phyloP scores from a whole-genome alignment of 805 yeast genomes.

The Candida alai region DNA sequence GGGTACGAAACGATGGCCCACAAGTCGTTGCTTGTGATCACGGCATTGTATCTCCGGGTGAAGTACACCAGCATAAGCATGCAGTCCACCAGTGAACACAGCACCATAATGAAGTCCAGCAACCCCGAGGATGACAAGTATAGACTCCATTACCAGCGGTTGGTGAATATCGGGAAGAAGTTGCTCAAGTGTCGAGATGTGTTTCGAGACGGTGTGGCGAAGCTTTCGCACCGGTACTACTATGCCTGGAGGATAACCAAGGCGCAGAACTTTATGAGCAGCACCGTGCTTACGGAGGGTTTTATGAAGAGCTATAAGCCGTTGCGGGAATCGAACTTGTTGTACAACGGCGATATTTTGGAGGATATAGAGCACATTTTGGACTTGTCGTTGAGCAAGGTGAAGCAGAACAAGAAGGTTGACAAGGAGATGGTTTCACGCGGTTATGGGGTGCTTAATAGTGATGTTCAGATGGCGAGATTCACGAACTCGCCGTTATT shows the following conservation, averaged over 20 bases:
- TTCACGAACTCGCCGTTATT: conserved; percentile 1
- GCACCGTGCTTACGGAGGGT: conserved; percentile 27
- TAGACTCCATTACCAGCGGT: conserved; percentile 7
- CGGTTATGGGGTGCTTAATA: background rate
- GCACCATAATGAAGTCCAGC: conserved; percentile 3
- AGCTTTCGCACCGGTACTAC: conserved; percentile 53
- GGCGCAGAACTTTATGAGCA: conserved; percentile 44
- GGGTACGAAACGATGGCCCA: conserved; percentile 24
- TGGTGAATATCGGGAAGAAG: conserved; percentile 10
- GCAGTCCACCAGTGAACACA: conserved; percentile 12
- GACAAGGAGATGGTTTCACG: background rate
- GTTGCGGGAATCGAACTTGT: background rate
- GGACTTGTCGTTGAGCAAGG: conserved; percentile 16
- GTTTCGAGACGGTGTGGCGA: conserved; percentile 23
- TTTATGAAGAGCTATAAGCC: conserved; percentile 13
- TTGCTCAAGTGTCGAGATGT: conserved; percentile 11
- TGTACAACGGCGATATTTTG: conserved; percentile 16
- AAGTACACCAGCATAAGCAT: conserved; percentile 8
- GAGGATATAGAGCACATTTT: conserved; percentile 19
- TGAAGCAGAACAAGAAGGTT: conserved; percentile 10
- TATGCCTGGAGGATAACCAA: conserved; percentile 68
- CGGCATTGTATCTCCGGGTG: conserved; percentile 22
- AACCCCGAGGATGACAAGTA: conserved; percentile 7
- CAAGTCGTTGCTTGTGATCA: conserved; percentile 22
- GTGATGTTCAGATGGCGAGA: background rate